Evolutionary conservation across 2,329 filamentous ascomycete genomes (phyloP).

Genomic region (Onygenales sp.): DNA sequence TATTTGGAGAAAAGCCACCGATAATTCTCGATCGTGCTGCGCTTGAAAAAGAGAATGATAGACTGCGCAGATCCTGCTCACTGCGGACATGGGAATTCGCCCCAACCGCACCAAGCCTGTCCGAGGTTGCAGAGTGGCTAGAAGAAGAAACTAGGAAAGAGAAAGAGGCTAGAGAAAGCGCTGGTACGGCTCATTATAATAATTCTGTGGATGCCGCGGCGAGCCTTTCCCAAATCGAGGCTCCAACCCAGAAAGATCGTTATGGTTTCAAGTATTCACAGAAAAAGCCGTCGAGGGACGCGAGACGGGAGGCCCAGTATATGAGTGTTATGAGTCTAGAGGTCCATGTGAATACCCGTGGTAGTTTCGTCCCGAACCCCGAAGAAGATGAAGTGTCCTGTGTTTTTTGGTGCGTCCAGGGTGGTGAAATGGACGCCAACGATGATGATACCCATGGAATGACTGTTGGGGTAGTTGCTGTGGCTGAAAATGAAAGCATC

Average conservation of each 20-base stretch:
- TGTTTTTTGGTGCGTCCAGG: slow-evolving; percentile 83
- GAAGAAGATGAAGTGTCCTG: slow-evolving; percentile 81
- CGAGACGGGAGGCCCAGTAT: slow-evolving; percentile 77
- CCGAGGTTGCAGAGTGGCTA: slow-evolving; percentile 64
- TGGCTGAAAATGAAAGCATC: slow-evolving; percentile 54
- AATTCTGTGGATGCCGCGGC: slow-evolving; percentile 13
- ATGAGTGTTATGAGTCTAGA: slow-evolving; percentile 97
- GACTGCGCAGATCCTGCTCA: slow-evolving; percentile 49
- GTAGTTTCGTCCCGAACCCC: slow-evolving; percentile 72
- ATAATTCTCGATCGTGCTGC: slow-evolving; percentile 41
- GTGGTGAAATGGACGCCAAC: slow-evolving; percentile 53
- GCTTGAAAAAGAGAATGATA: slow-evolving; percentile 43
- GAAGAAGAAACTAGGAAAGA: slow-evolving; percentile 27
- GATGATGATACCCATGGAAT: slow-evolving; percentile 40
- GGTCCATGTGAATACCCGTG: slow-evolving; percentile 80
- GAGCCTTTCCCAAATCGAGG: slow-evolving; percentile 73
- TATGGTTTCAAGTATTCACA: slow-evolving; percentile 82
- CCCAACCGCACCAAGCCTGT: slow-evolving; percentile 56
- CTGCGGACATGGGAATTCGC: slow-evolving; percentile 70
- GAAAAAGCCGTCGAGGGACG: slow-evolving; percentile 61
- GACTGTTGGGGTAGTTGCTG: slow-evolving; percentile 61
- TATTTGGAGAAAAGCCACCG: slow-evolving; percentile 44
- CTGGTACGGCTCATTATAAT: slow-evolving; percentile 10
- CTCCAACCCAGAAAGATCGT: slow-evolving; percentile 71
- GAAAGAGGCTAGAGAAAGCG: slow-evolving; percentile 6